Conservation (phyloP, 768 basidiomycete genomes). For the Lentinula lateritia region DNA sequence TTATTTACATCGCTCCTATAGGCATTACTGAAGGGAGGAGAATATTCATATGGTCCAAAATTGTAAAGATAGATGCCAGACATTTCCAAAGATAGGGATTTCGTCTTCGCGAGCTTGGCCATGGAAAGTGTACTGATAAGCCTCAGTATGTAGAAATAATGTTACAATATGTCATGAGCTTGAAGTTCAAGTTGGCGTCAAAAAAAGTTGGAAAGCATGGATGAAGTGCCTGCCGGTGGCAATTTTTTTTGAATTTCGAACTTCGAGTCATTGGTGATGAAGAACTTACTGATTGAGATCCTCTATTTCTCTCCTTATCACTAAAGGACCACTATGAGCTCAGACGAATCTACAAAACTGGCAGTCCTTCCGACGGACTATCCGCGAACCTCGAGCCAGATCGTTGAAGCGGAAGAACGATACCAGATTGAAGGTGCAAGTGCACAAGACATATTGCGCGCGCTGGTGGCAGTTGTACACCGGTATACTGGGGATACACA, state of each 20-base stretch:
- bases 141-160: too few relatives aligned
- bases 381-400: neutral
- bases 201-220: neutral
- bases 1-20: neutral
- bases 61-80: neutral
- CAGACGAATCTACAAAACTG: neutral
- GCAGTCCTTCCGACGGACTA: conserved; percentile 2
- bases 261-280: neutral
- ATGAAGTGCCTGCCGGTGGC: neutral
- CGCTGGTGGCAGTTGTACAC: conserved; percentile 87
- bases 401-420: conserved; percentile 1
- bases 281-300: neutral
- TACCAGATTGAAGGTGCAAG: neutral
- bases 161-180: too few relatives aligned
- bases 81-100: too few relatives aligned
- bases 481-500: conserved; percentile 95
- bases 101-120: too few relatives aligned
- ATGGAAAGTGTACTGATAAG: too few relatives aligned
- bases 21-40: conserved; percentile 1
- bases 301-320: neutral
- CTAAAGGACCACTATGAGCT: neutral
- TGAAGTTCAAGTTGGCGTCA: neutral
- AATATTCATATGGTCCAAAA: conserved; percentile 1
- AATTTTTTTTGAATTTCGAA: neutral
- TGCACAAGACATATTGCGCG: conserved; percentile 16